A percentile compares a stretch with the other conserved stretches of the same genome.
phyloP scores from a whole-genome alignment of 305 asterid genomes.

The Solanum hybrid region DNA sequence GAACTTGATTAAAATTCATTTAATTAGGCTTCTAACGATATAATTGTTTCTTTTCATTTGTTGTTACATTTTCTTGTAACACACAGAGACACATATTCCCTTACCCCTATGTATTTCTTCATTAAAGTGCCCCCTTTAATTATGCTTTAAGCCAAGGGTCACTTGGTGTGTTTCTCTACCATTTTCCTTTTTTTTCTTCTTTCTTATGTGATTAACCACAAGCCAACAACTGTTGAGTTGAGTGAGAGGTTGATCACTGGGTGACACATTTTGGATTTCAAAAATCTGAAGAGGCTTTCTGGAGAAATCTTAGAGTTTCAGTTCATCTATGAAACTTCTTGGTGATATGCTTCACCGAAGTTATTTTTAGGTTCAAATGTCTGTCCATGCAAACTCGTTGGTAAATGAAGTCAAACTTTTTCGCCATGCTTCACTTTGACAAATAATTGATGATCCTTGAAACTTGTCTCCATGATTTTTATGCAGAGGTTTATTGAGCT shows the following conservation, averaged over 20 bases:
- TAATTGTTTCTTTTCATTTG: neutral
- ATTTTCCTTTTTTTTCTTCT: neutral
- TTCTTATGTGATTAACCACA: neutral
- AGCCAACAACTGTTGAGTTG: neutral
- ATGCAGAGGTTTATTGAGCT: conserved; percentile 83
- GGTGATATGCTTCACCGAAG: neutral
- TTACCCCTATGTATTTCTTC: neutral
- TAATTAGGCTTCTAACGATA: neutral
- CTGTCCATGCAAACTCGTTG: neutral
- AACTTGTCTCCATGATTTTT: neutral
- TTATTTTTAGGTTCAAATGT: neutral
- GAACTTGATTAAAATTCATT: neutral
- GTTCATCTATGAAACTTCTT: neutral
- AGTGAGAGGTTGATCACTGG: neutral
- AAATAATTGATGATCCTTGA: neutral
- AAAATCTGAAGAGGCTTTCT: neutral
- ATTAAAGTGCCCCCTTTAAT: neutral
- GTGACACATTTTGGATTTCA: neutral
- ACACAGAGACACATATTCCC: neutral
- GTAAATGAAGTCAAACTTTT: neutral
- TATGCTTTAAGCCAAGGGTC: neutral
- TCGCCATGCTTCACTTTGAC: neutral
- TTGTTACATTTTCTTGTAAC: neutral
- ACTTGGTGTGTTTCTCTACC: neutral
- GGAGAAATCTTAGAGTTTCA: neutral